Base-by-base conservation (phyloP, 2,329 filamentous ascomycete genomes). In the Colletotrichum gloeosporioides region DNA sequence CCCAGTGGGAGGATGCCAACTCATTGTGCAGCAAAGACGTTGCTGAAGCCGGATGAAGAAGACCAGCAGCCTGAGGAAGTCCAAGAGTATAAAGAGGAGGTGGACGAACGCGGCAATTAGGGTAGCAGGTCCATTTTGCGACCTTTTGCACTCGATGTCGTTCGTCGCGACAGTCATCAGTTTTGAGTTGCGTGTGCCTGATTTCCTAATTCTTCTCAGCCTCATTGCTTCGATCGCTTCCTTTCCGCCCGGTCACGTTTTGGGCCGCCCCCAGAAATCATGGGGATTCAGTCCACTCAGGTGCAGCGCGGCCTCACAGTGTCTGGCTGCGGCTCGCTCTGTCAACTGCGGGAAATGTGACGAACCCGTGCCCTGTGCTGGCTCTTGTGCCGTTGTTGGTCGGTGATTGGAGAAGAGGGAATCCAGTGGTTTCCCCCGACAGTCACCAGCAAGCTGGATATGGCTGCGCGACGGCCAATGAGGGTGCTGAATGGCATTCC, bases 331-430 rank as follows among this genome's bases (percentile, higher is more conserved):
- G 73, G 70, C 77, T 73, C 66, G 57, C 62, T 69, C 66, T 72
- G 71, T 57, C 25, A 69, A 63, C 25, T 49, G 69, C 64, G 36
- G 69, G 29, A 66, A 63, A 70, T 73, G 77, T 76, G 78, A 79
- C 73, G 78, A 79, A 79, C 78, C 68, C 64, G 62, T 78, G 77
- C 73, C 49, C 69, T 67, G 75, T 77, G 77, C 78, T 75, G 72
- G 70, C 57, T 69, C 69, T 36, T 49, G 69, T 73, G 68, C 68
- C 29, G 36, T 49, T 68, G 63, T 53, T 62, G 72, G 39, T 25
- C 31, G 13, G 39, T 79, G 78, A 78, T 79, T 78, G 78, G 77
- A 65, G 78, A 77, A 49, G 29, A 71, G 27, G 53, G 39, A 71
- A 67, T 53, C 72, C 66, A 75, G 72, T 76, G 62, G 73, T 73